Evolutionary conservation across 805 yeast genomes (phyloP), one percentile per base, ranked within the genome.

Genomic region (Candida parachauliodes): DNA sequence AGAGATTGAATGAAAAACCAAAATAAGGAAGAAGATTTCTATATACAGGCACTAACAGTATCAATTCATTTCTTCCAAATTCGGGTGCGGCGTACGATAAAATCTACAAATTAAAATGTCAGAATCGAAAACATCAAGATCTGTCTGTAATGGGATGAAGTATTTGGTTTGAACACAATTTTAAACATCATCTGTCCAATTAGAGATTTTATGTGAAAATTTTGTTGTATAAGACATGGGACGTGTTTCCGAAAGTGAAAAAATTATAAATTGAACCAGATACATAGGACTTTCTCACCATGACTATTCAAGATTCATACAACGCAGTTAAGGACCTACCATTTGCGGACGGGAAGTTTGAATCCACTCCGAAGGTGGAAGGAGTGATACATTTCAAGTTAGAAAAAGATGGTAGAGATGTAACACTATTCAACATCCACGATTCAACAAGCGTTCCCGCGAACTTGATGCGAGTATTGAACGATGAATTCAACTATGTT

Each of bases 371-470:
- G 4, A 45, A 44, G 15, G 54, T 72, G 40, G 60, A 69, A 2
- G 67, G 70, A 3, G 28, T 32, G 10, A 47, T 68, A 8, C 54
- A 50, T 3, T 64, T 76, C 39, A 51, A 58, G 2, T 57, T 79
- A 35, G 63, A 52, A 12, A 76, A 75, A 45, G 64, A 61, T 8
- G 48, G 65, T 3, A 40, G 42, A 14, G 47, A 50, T 1, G 88
- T 78, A 1, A 81, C 89, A 0, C 59, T 86, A 1, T 62, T 78
- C 34, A 88, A 89, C 2, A 68, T 81, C 30, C 74, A 76, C 43
- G 57, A 68, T 8, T 39, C 65, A 2, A 46, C 53, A 1, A 70
- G 70, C 16, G 58, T 84, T 5, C 88, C 94, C 0, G 47, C 43
- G 1, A 57, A 61, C 0, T 59, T 88, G 16, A 42, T 81, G 4